Base-by-base conservation (phyloP, 495 filamentous ascomycete genomes). In the Aspergillus hancockii region DNA sequence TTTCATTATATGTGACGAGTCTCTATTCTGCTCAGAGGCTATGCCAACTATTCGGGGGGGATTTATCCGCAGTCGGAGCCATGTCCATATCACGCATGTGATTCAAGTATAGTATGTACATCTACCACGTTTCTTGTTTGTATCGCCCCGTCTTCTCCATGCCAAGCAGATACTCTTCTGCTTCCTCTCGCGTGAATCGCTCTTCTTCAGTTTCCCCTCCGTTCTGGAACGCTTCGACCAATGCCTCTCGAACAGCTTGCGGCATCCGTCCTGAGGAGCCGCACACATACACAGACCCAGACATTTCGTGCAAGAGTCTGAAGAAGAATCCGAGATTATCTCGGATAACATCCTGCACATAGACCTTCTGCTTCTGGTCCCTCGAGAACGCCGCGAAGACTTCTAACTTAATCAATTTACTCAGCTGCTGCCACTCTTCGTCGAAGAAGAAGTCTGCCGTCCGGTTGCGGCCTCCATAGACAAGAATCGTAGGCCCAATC, bases 241-340 rank as follows among this genome's bases (percentile, higher is more conserved):
- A 75, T 3, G 93, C 91, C 63, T 85, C 81, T n/a, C 90, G 80
- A 8, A 97, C 91, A n/a, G 90, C 88, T 62, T 87, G 80, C 13
- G 95, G 92, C 95, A 98, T 98, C 59, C 85, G 81, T 3, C 88
- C 90, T 0, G 86, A 86, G 25, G 85, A 92, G 7, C 94, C 94
- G 71, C 94, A 98, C 12, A 98, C 81, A 71, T 85, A 90, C 3
- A 92, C 77, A 3, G 84, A 76, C 0, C 85, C 90, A 0, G 70
- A 57, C 25, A 74, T 56, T 30, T 77, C 71, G 52, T 80, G 69
- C 12, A 97, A 67, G 30, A 86, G 67, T 4, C 80, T 66, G 64
- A 81, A 88, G 5, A 97, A 80, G 28, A 80, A 61, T 9, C 58
- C 41, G 0, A 79, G 81, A 18, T 91, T 74, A 64, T 85, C 73